These are phyloP conservation scores for Naegleria lovaniensis DNA, from an alignment of 208 protist genomes.

Conservation along the genomic window DNA sequence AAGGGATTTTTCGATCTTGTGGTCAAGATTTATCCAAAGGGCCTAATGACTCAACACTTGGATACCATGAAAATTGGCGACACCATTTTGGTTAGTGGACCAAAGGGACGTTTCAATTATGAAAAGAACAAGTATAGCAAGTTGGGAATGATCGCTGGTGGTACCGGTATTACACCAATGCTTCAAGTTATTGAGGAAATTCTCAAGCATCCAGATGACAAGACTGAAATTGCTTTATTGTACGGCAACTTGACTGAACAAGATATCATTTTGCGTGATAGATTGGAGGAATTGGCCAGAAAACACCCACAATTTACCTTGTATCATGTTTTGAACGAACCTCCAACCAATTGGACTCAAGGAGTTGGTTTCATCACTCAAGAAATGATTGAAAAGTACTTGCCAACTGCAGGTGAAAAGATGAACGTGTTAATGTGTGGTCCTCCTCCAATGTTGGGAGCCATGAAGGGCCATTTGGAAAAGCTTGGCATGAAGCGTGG, in stretches of 20 bases:
- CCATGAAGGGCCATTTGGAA: neutral
- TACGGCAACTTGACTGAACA: slow-evolving; percentile 80
- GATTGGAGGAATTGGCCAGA: slow-evolving; percentile 64
- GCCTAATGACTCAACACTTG: slow-evolving; percentile 76
- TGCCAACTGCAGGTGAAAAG: neutral
- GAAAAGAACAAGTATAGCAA: slow-evolving; percentile 41
- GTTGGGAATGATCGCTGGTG: slow-evolving; percentile 49
- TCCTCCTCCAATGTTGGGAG: slow-evolving; percentile 24
- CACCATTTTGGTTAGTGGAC: slow-evolving; percentile 71
- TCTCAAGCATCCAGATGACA: slow-evolving; percentile 65
- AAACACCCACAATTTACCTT: slow-evolving; percentile 39
- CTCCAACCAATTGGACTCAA: slow-evolving; percentile 33
- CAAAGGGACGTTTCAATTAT: slow-evolving; percentile 77
- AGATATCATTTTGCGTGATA: slow-evolving; percentile 77
- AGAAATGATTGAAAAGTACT: slow-evolving; percentile 24
- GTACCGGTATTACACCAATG: slow-evolving; percentile 80
- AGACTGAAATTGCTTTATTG: slow-evolving; percentile 66
- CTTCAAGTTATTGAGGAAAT: slow-evolving; percentile 77
- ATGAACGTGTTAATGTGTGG: slow-evolving; percentile 27
- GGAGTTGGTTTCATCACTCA: slow-evolving; percentile 27
- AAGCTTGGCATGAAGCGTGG: neutral
- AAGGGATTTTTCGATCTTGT: slow-evolving; percentile 79
- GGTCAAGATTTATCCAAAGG: slow-evolving; percentile 82
- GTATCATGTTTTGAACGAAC: slow-evolving; percentile 39
- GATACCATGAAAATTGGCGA: slow-evolving; percentile 67